Conservation (phyloP, 805 yeast genomes). For the Lachancea quebecensis region DNA sequence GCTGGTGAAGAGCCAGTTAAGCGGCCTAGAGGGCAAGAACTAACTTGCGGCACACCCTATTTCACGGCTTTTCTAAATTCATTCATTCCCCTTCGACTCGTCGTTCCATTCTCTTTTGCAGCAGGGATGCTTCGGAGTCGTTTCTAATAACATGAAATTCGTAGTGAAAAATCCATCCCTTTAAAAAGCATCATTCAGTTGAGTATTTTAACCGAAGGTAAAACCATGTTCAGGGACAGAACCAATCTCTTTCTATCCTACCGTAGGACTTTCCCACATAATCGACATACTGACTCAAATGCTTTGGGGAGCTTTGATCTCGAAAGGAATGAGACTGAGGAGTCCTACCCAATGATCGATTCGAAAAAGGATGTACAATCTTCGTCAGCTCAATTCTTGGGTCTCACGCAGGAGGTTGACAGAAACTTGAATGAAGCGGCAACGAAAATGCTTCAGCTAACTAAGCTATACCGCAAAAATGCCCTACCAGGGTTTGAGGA, state of each 20-base stretch:
- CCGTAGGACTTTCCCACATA: constrained; percentile 82
- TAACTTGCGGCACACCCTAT: too few relatives aligned
- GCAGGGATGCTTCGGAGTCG: too few relatives aligned
- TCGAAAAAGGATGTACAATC: constrained; percentile 40
- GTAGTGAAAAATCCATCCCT: too few relatives aligned
- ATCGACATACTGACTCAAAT: constrained; percentile 17
- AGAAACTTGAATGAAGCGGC: constrained; percentile 48
- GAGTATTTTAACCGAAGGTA: too few relatives aligned
- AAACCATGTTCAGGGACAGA: constrained; percentile 78
- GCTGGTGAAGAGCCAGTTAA: too few relatives aligned
- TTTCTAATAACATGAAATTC: too few relatives aligned
- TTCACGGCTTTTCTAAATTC: too few relatives aligned
- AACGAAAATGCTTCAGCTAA: constrained; percentile 50
- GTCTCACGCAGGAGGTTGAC: constrained; percentile 67
- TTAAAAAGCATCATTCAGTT: too few relatives aligned
- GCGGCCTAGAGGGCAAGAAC: too few relatives aligned
- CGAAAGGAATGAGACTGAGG: constrained; percentile 36
- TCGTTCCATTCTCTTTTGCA: too few relatives aligned
- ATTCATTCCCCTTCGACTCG: too few relatives aligned
- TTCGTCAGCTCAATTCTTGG: constrained; percentile 44
- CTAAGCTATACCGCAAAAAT: constrained; percentile 68
- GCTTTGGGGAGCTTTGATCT: constrained; percentile 33
- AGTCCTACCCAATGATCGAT: constrained; percentile 23
- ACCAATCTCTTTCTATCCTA: constrained; percentile 88
- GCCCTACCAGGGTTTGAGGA: constrained; percentile 85